phyloP scores from a whole-genome alignment of 2,329 filamentous ascomycete genomes.

The Cadophora sp. region DNA sequence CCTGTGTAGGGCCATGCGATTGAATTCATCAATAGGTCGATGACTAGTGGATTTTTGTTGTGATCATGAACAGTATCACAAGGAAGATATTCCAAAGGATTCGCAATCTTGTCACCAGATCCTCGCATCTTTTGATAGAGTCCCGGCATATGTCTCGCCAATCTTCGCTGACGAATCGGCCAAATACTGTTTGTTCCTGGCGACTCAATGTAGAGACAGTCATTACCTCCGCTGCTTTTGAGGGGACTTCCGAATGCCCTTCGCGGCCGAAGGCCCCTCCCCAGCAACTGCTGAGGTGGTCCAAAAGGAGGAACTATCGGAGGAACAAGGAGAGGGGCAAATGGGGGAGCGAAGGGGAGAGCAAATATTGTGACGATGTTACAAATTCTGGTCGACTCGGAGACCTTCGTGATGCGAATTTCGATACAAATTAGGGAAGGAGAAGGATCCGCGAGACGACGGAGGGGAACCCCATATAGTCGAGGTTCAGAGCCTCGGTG shows the following conservation, averaged over 20 bases:
- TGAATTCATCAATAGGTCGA: constrained; percentile 2
- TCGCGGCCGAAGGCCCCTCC: not conserved
- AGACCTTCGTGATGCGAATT: not conserved
- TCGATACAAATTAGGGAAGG: not conserved
- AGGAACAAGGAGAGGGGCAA: not conserved
- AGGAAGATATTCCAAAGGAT: not conserved
- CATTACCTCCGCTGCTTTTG: not conserved
- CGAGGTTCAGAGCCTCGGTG: not conserved
- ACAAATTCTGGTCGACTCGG: not conserved
- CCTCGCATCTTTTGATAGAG: constrained; percentile 10
- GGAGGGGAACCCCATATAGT: not conserved
- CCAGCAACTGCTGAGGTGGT: not conserved
- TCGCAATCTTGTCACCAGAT: not conserved
- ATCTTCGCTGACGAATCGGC: not conserved
- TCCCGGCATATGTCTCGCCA: constrained; percentile 6
- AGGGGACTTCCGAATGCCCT: not conserved
- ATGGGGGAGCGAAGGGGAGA: not conserved
- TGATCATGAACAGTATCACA: not conserved
- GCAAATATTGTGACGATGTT: not conserved
- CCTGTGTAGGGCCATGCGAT: not conserved
- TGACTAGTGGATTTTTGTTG: not conserved
- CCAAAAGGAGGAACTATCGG: not conserved
- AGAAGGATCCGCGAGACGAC: not conserved
- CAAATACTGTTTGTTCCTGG: constrained; percentile 9
- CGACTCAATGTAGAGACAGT: not conserved